A percentile compares a stretch with the other conserved stretches of the same genome.
Evolutionary conservation across 1,139 yeast species (phyloP).

Genomic region (Debaryomyces subglobosus): DNA sequence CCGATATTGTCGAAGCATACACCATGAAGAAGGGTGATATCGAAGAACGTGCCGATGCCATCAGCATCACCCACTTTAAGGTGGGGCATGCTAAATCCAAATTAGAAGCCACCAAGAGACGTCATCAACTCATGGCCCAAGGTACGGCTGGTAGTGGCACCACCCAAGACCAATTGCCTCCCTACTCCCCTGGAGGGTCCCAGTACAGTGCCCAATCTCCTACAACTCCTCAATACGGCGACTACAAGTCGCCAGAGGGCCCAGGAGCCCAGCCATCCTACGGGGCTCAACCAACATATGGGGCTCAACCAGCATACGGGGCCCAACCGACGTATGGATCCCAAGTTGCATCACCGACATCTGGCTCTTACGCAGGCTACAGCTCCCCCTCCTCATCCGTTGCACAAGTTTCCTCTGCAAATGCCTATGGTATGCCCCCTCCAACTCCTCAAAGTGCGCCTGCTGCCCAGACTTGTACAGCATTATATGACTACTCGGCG

Average conservation of each 20-base stretch:
- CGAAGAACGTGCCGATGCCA: constrained; percentile 84
- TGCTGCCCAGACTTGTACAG: constrained; percentile 64
- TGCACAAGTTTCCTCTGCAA: constrained; percentile 36
- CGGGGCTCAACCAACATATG: constrained; percentile 17
- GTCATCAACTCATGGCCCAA: constrained; percentile 55
- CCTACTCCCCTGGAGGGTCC: constrained; percentile 30
- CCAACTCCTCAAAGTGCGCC: constrained; percentile 40
- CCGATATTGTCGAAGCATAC: constrained; percentile 84
- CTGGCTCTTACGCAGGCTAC: constrained; percentile 16
- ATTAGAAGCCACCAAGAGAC: constrained; percentile 77
- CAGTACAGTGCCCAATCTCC: constrained; percentile 16
- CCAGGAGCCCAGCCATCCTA: constrained; percentile 20
- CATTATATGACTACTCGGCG: constrained; percentile 75
- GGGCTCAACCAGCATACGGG: constrained; percentile 19
- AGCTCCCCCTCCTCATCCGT: constrained; percentile 22
- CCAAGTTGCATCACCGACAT: constrained; percentile 14
- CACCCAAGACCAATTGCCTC: constrained; percentile 29
- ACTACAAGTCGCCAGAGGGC: constrained; percentile 23
- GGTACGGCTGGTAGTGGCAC: constrained; percentile 32
- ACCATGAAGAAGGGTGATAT: constrained; percentile 81
- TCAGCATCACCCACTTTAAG: constrained; percentile 86
- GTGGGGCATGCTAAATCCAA: constrained; percentile 85
- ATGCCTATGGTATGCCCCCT: constrained; percentile 19
- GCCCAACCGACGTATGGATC: constrained; percentile 13
- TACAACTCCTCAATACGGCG: constrained; percentile 21